Base-by-base conservation (phyloP, 495 filamentous ascomycete genomes). In the Tuber indicum region DNA sequence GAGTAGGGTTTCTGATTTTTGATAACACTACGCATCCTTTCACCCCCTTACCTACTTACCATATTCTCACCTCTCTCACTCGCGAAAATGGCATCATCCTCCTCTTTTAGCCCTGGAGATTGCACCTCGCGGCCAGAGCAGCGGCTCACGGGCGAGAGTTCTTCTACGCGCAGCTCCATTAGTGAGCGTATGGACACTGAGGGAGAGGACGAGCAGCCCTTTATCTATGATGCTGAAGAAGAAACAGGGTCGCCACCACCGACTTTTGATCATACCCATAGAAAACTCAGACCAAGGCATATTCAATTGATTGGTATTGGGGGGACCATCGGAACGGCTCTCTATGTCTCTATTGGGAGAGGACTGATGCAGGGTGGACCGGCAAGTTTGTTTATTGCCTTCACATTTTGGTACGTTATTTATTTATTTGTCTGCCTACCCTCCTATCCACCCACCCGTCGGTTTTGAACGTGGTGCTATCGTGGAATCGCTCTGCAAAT, bases 301-400 rank as follows among this genome's bases (percentile, higher is more conserved):
- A 79, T 82, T 43, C 81, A 82, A 62, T 85, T 94, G 75, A 93
- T 93, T 74, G 91, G 90, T 62, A 90, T 93, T 79, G 92, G 92
- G 52, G 92, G 92, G 47, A 90, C 89, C 47, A 94, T 93, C 81
- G 92, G 92, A n/a, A 94, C 92, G n/a, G 92, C 88, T 3, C 85
- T 94, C 17, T 94, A 90, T 84, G 90, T 94, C 41, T 89, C 91
- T 77, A 94, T 96, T 74, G 93, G 92, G 26, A 86, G 85, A 36
- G 88, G 88, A 1, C 81, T 94, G 72, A 85, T 91, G 39, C 86
- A 92, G 46, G 93, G 92, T 66, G 93, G 93, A 0, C 93, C 93
- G 32, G 93, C 82, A 3, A 92, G 89, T 78, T 84, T 95, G 76
- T 93, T 95, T 80, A 83, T 96, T 47, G 93, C 91, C 21, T 94